Evolutionary conservation across 805 yeast species (phyloP), one percentile per base, ranked within the genome.

Genomic region (Cyberlindnera veronae): DNA sequence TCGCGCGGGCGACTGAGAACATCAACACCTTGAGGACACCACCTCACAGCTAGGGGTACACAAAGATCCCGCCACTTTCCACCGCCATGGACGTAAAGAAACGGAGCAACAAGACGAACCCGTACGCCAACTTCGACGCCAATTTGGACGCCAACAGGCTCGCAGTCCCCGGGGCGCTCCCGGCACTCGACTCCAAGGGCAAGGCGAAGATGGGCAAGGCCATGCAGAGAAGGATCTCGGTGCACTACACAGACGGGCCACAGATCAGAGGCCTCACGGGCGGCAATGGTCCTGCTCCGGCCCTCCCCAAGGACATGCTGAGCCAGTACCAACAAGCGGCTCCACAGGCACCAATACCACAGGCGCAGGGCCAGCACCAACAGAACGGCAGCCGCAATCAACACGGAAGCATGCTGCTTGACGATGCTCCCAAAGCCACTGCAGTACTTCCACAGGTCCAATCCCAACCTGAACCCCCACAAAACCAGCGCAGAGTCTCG

Each of bases 161-260:
- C 23, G 41, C 30, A 13, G 39, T 27, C 5, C 42, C 39, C 11
- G 36, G 40, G 11, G 35, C 29, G 30, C 39, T 66, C 18, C 71
- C 69, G 1, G 55, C 57, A 13, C 61, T 67, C 19, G 59, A 58
- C 39, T 54, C 60, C 19, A 55, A 56, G 34, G 67, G 61, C 30
- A 61, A 63, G 42, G 66, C 58, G 23, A 66, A 63, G 48, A 62
- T 66, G 43, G 71, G 68, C 2, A 55, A 63, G 13, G 57, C 68
- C 16, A 68, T 68, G 66, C 71, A 70, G 39, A 54, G 76, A 38
- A 54, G 76, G 41, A 58, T 71, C 44, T 71, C 76, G 3, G 60
- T 71, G 23, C 71, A 67, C 40, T 64, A 37, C 49, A 39, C 48
- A 3, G 57, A 52, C 22, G 44, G 42, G 20, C 45, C 32, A 27